Evolutionary conservation across 1,139 yeast species (phyloP).

Genomic region (Taphrina communis): DNA sequence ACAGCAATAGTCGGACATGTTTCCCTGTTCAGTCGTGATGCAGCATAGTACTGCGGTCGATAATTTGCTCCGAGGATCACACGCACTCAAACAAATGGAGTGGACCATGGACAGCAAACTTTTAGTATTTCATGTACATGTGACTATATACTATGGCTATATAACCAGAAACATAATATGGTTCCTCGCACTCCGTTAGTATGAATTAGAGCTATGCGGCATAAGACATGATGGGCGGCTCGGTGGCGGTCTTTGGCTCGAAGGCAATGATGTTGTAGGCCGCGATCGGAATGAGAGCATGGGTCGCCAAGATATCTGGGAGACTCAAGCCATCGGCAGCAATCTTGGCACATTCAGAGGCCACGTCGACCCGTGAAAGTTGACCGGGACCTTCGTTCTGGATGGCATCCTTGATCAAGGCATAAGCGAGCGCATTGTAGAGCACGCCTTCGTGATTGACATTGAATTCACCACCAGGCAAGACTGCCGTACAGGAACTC

Average conservation of each 20-base stretch:
- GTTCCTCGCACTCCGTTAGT: background rate
- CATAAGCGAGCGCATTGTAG: slow-evolving; percentile 19
- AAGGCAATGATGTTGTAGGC: slow-evolving; percentile 3
- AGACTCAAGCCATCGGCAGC: slow-evolving; percentile 22
- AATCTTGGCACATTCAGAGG: slow-evolving; percentile 4
- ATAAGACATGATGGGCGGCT: slow-evolving; percentile 16
- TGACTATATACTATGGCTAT: too few relatives aligned
- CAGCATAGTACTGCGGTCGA: too few relatives aligned
- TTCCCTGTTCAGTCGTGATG: too few relatives aligned
- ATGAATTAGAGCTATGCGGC: background rate
- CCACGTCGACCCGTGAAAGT: slow-evolving; percentile 7
- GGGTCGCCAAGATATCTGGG: slow-evolving; percentile 11
- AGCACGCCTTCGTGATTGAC: slow-evolving; percentile 18
- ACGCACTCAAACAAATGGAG: too few relatives aligned
- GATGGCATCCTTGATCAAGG: slow-evolving; percentile 15
- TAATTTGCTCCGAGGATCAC: too few relatives aligned
- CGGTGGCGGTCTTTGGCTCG: slow-evolving; percentile 6
- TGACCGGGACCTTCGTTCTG: slow-evolving; percentile 18
- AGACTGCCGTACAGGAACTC: slow-evolving; percentile 5
- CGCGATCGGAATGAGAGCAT: slow-evolving; percentile 6
- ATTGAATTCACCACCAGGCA: slow-evolving; percentile 11
- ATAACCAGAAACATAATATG: too few relatives aligned
- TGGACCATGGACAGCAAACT: too few relatives aligned
- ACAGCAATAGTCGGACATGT: too few relatives aligned
- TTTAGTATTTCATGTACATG: too few relatives aligned